Evolutionary conservation across 163 green algal species (phyloP).

Genomic region (Chloromonas sp.): DNA sequence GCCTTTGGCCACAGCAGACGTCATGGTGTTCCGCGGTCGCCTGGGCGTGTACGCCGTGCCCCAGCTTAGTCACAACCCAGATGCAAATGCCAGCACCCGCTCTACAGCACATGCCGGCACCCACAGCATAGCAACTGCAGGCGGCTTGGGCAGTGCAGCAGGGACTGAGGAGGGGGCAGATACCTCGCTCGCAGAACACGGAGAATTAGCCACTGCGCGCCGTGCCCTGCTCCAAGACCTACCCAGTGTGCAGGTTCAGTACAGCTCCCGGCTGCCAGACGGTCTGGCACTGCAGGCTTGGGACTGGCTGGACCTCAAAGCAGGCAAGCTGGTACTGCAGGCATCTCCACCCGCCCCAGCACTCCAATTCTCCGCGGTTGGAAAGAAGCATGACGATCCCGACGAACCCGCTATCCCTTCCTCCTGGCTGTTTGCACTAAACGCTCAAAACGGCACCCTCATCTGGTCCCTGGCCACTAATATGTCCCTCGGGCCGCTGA

Average conservation of each 20-base stretch:
- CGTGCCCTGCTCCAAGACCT: too few relatives aligned
- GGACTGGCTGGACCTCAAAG: conserved; percentile 2
- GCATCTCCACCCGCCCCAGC: neutral
- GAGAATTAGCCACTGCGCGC: too few relatives aligned
- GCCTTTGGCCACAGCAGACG: neutral
- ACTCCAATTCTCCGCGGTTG: neutral
- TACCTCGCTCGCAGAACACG: neutral
- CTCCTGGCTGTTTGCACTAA: neutral
- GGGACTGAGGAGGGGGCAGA: neutral
- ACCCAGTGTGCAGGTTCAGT: neutral
- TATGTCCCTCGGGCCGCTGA: neutral
- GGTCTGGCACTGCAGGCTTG: neutral
- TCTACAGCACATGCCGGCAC: too few relatives aligned
- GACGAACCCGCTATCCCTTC: neutral
- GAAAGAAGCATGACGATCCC: neutral
- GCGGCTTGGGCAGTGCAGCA: neutral
- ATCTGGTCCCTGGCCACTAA: neutral
- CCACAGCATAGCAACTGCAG: neutral
- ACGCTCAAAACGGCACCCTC: neutral
- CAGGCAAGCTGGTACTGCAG: neutral
- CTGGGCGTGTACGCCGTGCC: conserved; percentile 1
- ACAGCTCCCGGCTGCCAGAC: neutral
- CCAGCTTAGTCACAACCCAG: too few relatives aligned
- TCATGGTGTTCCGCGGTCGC: neutral
- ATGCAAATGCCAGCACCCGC: too few relatives aligned